Conservation (phyloP, 441 rosid species). For the Pelargonium citronellum region DNA sequence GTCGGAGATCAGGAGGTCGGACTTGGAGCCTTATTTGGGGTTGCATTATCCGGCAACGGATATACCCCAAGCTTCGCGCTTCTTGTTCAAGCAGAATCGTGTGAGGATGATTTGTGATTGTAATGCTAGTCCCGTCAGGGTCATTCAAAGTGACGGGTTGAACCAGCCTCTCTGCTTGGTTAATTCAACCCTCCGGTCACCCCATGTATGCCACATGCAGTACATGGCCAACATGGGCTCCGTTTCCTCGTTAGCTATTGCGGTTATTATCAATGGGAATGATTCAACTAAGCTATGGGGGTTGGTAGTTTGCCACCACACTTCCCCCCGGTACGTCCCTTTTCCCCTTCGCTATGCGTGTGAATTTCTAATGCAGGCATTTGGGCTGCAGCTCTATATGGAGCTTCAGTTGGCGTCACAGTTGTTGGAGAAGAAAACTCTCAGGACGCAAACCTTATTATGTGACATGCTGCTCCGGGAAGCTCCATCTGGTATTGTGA, state of each 20-base stretch:
- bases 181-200: slow-evolving; percentile 71
- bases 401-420: slow-evolving; percentile 63
- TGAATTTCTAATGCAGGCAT: slow-evolving; percentile 71
- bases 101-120: slow-evolving; percentile 85
- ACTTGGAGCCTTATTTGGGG: slow-evolving; percentile 67
- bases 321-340: slow-evolving; percentile 58
- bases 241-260: slow-evolving; percentile 72
- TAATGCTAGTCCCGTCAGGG: slow-evolving; percentile 50
- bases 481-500: slow-evolving; percentile 64
- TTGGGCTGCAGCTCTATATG: slow-evolving; percentile 61
- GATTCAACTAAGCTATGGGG: slow-evolving; percentile 66
- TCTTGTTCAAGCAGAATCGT: slow-evolving; percentile 71
- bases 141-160: slow-evolving; percentile 55
- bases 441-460: slow-evolving; percentile 60
- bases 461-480: slow-evolving; percentile 85
- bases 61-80: slow-evolving; percentile 84
- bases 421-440: slow-evolving; percentile 56
- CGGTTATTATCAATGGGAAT: slow-evolving; percentile 59
- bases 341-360: slow-evolving; percentile 82
- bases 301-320: slow-evolving; percentile 84
- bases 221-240: slow-evolving; percentile 88
- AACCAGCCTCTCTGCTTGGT: slow-evolving; percentile 62
- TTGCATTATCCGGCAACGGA: slow-evolving; percentile 82
- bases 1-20: slow-evolving; percentile 47
- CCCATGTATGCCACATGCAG: slow-evolving; percentile 75